Evolutionary conservation across 345 rosid genomes (phyloP).

Genomic region (Carallia pectinifolia): DNA sequence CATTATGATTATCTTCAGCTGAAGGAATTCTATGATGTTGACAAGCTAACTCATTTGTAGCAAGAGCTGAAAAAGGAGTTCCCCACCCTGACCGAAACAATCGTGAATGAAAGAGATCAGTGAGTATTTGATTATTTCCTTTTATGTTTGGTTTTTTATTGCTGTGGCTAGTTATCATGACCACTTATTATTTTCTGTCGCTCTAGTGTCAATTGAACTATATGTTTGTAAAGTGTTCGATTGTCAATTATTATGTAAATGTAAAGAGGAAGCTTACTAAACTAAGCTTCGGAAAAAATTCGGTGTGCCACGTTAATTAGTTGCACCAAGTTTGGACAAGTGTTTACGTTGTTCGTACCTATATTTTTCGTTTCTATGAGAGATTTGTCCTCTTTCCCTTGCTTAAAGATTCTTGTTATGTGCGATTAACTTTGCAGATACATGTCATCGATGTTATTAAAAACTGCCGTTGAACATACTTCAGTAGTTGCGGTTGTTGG

Average conservation of each 20-base stretch:
- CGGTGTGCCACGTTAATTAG: too few species aligned
- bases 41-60: slow-evolving; percentile 89
- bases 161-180: too few species aligned
- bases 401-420: neutral
- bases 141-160: neutral
- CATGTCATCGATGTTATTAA: slow-evolving; percentile 71
- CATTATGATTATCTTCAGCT: slow-evolving; percentile 42
- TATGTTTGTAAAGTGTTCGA: too few species aligned
- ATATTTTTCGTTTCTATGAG: too few species aligned
- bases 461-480: slow-evolving; percentile 63
- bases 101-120: slow-evolving; percentile 96
- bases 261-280: too few species aligned
- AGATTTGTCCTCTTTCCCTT: neutral
- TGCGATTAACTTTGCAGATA: slow-evolving; percentile 43
- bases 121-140: slow-evolving; percentile 41
- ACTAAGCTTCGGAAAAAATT: too few species aligned
- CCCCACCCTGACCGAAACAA: slow-evolving; percentile 88
- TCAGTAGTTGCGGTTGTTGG: slow-evolving; percentile 94
- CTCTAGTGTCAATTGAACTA: too few species aligned
- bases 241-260: too few species aligned
- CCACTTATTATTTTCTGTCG: too few species aligned
- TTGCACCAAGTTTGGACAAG: too few species aligned
- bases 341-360: too few species aligned
- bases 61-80: slow-evolving; percentile 96
- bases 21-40: slow-evolving; percentile 87